phyloP scores from a whole-genome alignment of 495 filamentous ascomycete genomes.

The Bacidia rubella region DNA sequence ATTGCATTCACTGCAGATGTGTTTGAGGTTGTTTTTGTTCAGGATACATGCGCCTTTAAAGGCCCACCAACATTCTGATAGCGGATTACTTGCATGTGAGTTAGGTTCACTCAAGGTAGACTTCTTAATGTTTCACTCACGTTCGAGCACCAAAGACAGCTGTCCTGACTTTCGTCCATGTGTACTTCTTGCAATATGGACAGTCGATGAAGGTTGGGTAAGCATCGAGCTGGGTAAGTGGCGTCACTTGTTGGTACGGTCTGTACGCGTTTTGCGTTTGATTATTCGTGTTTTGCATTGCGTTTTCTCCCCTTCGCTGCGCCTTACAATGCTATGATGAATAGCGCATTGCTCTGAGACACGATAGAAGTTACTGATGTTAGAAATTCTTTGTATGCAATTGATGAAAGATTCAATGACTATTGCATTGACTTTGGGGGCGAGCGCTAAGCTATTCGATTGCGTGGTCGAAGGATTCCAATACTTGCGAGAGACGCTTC shows the following conservation, averaged over 20 bases:
- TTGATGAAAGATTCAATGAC: no score
- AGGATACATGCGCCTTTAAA: background rate
- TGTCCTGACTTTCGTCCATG: background rate
- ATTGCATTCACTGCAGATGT: background rate
- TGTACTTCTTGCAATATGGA: background rate
- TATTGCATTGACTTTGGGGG: no score
- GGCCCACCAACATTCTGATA: background rate
- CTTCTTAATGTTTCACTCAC: background rate
- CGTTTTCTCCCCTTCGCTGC: no score
- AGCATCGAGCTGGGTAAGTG: background rate
- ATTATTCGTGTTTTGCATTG: background rate
- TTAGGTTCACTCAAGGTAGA: background rate
- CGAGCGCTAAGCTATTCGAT: no score
- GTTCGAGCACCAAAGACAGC: background rate
- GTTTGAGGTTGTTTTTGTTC: background rate
- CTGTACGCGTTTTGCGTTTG: background rate
- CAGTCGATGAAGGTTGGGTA: background rate
- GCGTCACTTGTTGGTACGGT: background rate
- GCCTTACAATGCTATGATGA: no score
- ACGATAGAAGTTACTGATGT: no score
- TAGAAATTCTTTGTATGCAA: no score
- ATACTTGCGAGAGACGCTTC: no score
- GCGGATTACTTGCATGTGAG: background rate
- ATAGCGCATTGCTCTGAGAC: no score
- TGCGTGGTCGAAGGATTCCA: no score